phyloP scores from a whole-genome alignment of 768 basidiomycete genomes.

The Chalciporus pseudorubinellus region DNA sequence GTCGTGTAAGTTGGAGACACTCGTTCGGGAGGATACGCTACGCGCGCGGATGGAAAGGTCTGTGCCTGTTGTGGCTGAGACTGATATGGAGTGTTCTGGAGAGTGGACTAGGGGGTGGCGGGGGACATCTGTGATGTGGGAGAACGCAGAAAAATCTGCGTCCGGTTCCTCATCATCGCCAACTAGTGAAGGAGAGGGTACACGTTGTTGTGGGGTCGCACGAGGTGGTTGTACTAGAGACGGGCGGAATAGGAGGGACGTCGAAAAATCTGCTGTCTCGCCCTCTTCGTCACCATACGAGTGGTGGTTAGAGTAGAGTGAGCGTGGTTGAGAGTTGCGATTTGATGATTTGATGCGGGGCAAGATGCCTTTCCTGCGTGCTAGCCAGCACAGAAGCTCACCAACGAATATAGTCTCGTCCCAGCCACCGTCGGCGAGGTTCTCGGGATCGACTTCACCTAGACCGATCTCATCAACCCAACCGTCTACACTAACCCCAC shows the following conservation, averaged over 20 bases:
- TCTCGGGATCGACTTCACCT: conserved; percentile 60
- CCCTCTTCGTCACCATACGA: conserved; percentile 20
- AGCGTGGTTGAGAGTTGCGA: conserved; percentile 6
- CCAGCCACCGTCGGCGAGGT: conserved; percentile 61
- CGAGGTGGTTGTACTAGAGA: conserved; percentile 7
- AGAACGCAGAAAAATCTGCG: conserved; percentile 13
- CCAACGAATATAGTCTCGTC: conserved; percentile 67
- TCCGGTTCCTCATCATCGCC: background rate
- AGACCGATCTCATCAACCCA: conserved; percentile 57
- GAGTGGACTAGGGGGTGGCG: conserved; percentile 33
- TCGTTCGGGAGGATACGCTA: conserved; percentile 25
- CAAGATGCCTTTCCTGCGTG: conserved; percentile 40
- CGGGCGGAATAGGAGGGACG: conserved; percentile 25
- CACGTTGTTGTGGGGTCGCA: background rate
- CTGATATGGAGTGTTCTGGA: conserved; percentile 32
- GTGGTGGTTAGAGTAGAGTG: conserved; percentile 19
- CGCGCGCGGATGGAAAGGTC: conserved; percentile 32
- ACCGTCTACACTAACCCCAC: conserved; percentile 28
- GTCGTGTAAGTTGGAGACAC: conserved; percentile 11
- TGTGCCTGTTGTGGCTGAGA: conserved; percentile 34
- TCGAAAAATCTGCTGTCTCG: conserved; percentile 20
- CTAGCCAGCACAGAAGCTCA: conserved; percentile 70
- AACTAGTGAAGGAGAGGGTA: background rate
- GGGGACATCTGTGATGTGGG: conserved; percentile 29
- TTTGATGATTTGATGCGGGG: conserved; percentile 10